phyloP scores from a whole-genome alignment of 192 early-diverging fungal genomes.

The Backusella luteola region DNA sequence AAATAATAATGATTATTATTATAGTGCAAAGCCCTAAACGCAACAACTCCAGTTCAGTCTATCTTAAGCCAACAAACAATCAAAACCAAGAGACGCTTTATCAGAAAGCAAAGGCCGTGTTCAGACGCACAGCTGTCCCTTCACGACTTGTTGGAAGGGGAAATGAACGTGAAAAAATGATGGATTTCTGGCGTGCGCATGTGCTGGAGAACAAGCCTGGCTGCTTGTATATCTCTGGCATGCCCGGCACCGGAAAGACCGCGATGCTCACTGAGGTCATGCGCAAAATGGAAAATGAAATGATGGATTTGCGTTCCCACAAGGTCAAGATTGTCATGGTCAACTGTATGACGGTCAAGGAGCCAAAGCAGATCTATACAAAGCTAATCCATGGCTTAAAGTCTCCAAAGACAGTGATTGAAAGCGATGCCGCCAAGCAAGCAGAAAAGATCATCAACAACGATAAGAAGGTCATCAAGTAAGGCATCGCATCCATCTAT shows the following conservation, averaged over 20 bases:
- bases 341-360: slow-evolving; percentile 86
- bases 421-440: slow-evolving; percentile 44
- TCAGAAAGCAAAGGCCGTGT: slow-evolving; percentile 36
- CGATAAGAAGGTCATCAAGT: slow-evolving; percentile 50
- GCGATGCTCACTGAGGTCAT: slow-evolving; percentile 70
- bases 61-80: neutral
- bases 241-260: slow-evolving; percentile 95
- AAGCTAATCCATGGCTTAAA: slow-evolving; percentile 60
- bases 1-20: neutral
- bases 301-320: slow-evolving; percentile 38
- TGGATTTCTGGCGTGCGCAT: slow-evolving; percentile 50
- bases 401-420: slow-evolving; percentile 33
- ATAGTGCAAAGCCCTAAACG: neutral
- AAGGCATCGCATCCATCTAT: slow-evolving; percentile 19
- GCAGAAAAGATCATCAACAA: slow-evolving; percentile 55
- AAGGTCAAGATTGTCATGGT: slow-evolving; percentile 61
- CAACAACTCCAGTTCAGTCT: neutral
- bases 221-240: slow-evolving; percentile 85
- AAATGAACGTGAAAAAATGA: slow-evolving; percentile 51
- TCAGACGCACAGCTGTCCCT: slow-evolving; percentile 59
- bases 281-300: slow-evolving; percentile 36
- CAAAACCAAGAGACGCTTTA: slow-evolving; percentile 1
- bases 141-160: slow-evolving; percentile 64
- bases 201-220: slow-evolving; percentile 51
- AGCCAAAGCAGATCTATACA: slow-evolving; percentile 66